A percentile compares a stretch with the other conserved stretches of the same genome.
Conservation (phyloP, 371 early-diverging fungal genomes). For the Mucor lusitanicus region DNA sequence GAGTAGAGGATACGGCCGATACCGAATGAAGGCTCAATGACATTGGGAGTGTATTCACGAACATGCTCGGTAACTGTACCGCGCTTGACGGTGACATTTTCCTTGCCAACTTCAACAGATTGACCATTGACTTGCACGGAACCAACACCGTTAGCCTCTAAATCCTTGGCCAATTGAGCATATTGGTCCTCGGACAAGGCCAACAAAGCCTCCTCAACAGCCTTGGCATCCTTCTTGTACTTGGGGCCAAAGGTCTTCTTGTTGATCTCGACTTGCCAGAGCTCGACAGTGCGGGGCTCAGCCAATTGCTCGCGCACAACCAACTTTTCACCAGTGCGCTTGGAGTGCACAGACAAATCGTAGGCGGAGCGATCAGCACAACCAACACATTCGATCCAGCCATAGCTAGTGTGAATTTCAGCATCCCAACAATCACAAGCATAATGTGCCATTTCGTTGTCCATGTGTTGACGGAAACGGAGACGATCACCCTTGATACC, state of each 20-base stretch:
- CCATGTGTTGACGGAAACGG: constrained; percentile 99
- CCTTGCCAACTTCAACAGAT: constrained; percentile 68
- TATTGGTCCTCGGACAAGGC: constrained; percentile 64
- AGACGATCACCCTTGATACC: constrained; percentile 91
- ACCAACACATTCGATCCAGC: constrained; percentile 99
- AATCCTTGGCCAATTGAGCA: constrained; percentile 57
- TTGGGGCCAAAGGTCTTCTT: constrained; percentile 93
- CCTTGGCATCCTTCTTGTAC: constrained; percentile 91
- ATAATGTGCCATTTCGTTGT: constrained; percentile 99
- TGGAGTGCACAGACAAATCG: constrained; percentile 95
- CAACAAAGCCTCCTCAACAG: constrained; percentile 79
- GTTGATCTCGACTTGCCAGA: constrained; percentile 86
- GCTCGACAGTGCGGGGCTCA: constrained; percentile 80
- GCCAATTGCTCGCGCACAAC: constrained; percentile 89
- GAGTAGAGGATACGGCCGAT: constrained; percentile 99
- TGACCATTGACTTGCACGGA: constrained; percentile 70
- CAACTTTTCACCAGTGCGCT: constrained; percentile 91
- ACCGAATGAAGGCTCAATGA: constrained; percentile 99
- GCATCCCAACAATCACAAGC: constrained; percentile 99
- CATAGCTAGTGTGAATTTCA: constrained; percentile 92
- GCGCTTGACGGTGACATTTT: constrained; percentile 73
- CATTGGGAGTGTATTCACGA: constrained; percentile 97
- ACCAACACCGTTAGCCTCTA: constrained; percentile 53
- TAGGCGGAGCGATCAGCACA: constrained; percentile 99
- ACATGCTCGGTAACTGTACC: constrained; percentile 82